phyloP scores from a whole-genome alignment of 768 basidiomycete species.

The Lactarius tabidus region DNA sequence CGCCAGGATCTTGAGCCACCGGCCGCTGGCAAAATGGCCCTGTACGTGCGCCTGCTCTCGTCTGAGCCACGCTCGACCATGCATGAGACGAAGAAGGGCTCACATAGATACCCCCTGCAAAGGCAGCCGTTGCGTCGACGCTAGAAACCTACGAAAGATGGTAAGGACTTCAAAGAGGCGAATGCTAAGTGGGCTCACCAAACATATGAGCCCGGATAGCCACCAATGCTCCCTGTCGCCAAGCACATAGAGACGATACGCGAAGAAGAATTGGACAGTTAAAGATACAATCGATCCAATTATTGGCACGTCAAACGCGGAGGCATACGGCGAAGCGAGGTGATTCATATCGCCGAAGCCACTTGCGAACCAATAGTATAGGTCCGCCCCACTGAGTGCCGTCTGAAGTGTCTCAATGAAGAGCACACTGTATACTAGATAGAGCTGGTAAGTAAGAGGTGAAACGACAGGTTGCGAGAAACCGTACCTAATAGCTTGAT shows the following conservation, averaged over 20 bases:
- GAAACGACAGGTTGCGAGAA: not conserved
- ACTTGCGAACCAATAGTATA: constrained; percentile 30
- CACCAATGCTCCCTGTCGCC: not conserved
- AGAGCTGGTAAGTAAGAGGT: not conserved
- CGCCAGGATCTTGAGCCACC: not conserved
- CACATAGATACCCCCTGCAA: constrained; percentile 1
- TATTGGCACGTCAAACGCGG: constrained; percentile 20
- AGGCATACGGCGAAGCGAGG: constrained; percentile 24
- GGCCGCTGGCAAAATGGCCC: not conserved
- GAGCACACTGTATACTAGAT: constrained; percentile 29
- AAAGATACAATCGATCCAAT: constrained; percentile 6
- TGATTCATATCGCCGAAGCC: constrained; percentile 31
- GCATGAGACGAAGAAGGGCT: not conserved
- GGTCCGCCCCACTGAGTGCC: constrained; percentile 29
- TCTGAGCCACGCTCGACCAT: not conserved
- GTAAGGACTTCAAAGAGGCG: not conserved
- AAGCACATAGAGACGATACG: constrained; percentile 10
- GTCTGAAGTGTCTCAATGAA: constrained; percentile 30
- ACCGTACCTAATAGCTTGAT: constrained; percentile 8
- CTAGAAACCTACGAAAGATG: not conserved
- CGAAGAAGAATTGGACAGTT: constrained; percentile 7
- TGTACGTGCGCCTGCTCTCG: not conserved
- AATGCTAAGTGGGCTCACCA: not conserved
- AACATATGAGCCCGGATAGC: constrained; percentile 1
- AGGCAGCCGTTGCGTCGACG: not conserved